Evolutionary conservation across 208 protist species (phyloP).

Genomic region (Acanthamoeba healyi): DNA sequence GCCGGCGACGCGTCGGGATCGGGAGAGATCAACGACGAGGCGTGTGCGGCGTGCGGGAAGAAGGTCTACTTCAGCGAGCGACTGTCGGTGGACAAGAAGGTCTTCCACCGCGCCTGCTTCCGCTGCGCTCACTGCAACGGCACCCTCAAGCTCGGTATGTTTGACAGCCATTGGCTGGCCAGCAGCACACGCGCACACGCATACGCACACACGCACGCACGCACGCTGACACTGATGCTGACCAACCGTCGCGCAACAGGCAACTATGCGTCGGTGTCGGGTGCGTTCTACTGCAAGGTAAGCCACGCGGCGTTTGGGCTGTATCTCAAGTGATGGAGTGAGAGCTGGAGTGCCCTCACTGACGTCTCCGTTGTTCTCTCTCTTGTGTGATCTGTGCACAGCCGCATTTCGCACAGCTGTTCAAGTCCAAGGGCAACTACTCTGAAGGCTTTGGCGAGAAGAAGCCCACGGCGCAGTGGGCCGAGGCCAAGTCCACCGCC

Average conservation of each 20-base stretch:
- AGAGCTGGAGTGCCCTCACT: no score
- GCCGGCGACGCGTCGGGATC: not conserved
- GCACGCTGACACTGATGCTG: not conserved
- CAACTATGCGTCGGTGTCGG: slow-evolving; percentile 26
- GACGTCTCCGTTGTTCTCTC: not conserved
- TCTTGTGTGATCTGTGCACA: not conserved
- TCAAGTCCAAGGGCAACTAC: slow-evolving; percentile 85
- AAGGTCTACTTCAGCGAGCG: slow-evolving; percentile 53
- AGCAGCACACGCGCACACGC: no score
- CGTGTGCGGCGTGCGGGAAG: slow-evolving; percentile 35
- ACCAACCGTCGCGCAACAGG: not conserved
- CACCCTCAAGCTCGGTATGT: slow-evolving; percentile 60
- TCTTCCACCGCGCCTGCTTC: slow-evolving; percentile 57
- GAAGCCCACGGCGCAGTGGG: slow-evolving; percentile 79
- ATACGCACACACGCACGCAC: no score
- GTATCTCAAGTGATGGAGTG: no score
- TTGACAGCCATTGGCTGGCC: no score
- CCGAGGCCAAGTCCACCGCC: not conserved
- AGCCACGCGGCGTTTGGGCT: no score
- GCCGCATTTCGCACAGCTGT: slow-evolving; percentile 82
- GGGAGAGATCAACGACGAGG: not conserved
- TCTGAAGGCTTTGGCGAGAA: slow-evolving; percentile 83
- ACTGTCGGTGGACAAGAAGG: slow-evolving; percentile 3
- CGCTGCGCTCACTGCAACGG: slow-evolving; percentile 46
- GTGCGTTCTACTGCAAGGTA: slow-evolving; percentile 61